Percentiles rank a stretch among this genome's conserved stretches.
These are phyloP conservation scores for Alternaria ventricosa DNA, from an alignment of 2,329 filamentous ascomycete species.

Conservation along the genomic window DNA sequence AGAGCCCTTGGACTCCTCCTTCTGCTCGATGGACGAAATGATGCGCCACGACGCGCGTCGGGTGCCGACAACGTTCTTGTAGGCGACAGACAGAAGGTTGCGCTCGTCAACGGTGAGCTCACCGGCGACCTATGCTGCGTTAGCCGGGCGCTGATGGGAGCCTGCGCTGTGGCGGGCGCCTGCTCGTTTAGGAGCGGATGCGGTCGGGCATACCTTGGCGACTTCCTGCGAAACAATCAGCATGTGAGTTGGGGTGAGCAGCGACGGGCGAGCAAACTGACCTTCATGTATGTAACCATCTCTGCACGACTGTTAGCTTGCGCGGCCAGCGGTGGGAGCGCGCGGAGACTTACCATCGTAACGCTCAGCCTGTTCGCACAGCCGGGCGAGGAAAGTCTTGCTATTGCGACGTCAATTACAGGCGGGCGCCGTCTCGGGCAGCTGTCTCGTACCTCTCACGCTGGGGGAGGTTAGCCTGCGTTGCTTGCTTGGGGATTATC, in stretches of 20 bases:
- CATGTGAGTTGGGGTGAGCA: conserved; percentile 19
- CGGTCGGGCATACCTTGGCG: conserved; percentile 72
- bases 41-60: conserved; percentile 99
- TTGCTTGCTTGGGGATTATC: conserved; percentile 36
- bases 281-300: conserved; percentile 99
- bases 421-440: conserved; percentile 18
- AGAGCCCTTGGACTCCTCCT: conserved; percentile 98
- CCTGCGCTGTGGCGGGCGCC: conserved; percentile 21
- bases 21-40: conserved; percentile 99
- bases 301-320: conserved; percentile 60
- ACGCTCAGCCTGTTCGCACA: conserved; percentile 99
- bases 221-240: conserved; percentile 73
- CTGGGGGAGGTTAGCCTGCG: conserved; percentile 50
- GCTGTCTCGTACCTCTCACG: conserved; percentile 56
- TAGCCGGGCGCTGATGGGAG: conserved; percentile 20
- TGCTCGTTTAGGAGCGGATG: conserved; percentile 29
- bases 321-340: conserved; percentile 22
- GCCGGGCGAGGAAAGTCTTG: conserved; percentile 99
- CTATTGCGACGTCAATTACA: conserved; percentile 43
- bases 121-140: conserved; percentile 63
- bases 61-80: conserved; percentile 99
- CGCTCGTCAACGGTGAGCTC: conserved; percentile 73
- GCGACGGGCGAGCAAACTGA: conserved; percentile 49
- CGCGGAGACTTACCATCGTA: conserved; percentile 78
- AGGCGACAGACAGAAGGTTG: conserved; percentile 97